Percentiles rank a stretch among this genome's conserved stretches.
Evolutionary conservation across 116 monocot genomes (phyloP).

Genomic region (Dioscorea cayenensis): DNA sequence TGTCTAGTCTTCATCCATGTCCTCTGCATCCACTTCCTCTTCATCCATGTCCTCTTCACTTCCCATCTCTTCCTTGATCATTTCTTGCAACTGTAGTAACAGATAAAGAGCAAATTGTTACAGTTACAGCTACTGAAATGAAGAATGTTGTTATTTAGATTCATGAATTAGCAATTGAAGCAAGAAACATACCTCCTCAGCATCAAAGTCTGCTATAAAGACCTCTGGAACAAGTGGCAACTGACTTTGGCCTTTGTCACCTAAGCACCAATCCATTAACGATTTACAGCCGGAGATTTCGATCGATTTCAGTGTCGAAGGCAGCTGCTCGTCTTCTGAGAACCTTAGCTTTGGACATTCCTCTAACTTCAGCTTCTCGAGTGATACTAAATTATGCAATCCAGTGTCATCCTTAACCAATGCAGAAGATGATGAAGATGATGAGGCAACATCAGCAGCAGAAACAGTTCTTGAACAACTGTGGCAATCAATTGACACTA

Average conservation of each 20-base stretch:
- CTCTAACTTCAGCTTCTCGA: not conserved
- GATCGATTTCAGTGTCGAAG: not conserved
- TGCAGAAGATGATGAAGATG: not conserved
- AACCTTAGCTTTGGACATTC: not conserved
- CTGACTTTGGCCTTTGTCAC: not conserved
- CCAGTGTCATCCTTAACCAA: not conserved
- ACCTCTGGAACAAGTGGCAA: not conserved
- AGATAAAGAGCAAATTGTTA: not conserved
- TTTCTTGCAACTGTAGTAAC: not conserved
- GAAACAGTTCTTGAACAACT: not conserved
- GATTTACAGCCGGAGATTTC: not conserved
- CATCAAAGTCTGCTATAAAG: not conserved
- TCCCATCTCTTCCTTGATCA: not conserved
- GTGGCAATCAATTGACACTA: not conserved
- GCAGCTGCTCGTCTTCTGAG: not conserved
- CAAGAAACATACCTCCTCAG: not conserved
- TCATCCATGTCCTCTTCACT: not conserved
- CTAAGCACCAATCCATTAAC: not conserved
- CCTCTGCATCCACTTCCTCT: not conserved
- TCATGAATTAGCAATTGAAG: not conserved
- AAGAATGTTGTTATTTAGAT: not conserved
- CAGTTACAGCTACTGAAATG: not conserved
- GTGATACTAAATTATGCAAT: not conserved
- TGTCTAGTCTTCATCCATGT: conserved; percentile 1
- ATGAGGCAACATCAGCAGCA: not conserved